phyloP scores from a whole-genome alignment of 2,329 filamentous ascomycete genomes.

The Scedosporium minutisporum region DNA sequence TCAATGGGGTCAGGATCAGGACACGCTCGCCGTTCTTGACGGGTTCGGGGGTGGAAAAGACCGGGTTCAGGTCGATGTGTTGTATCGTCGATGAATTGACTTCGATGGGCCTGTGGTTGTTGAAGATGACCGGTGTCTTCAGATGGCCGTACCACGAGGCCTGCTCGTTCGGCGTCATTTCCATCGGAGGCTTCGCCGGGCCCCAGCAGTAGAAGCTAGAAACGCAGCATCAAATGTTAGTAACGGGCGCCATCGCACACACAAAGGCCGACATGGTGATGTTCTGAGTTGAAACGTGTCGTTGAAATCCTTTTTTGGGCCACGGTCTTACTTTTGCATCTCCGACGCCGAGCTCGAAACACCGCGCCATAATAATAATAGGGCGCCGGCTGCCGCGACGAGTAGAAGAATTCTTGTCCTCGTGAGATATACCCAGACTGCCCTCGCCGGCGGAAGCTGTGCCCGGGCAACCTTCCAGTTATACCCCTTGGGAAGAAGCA shows the following conservation, averaged over 20 bases:
- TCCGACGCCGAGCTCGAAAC: conserved; percentile 71
- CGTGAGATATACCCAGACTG: conserved; percentile 60
- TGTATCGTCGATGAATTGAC: conserved; percentile 74
- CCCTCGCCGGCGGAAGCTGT: conserved; percentile 66
- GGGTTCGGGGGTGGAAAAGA: conserved; percentile 73
- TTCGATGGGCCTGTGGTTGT: conserved; percentile 80
- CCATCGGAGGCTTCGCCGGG: conserved; percentile 87
- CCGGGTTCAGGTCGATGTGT: conserved; percentile 73
- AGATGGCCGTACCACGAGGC: conserved; percentile 80
- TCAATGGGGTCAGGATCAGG: conserved; percentile 84
- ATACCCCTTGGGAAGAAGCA: conserved; percentile 86
- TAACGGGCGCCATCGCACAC: neutral
- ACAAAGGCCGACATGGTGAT: neutral
- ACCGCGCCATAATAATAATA: conserved; percentile 81
- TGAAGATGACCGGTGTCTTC: conserved; percentile 90
- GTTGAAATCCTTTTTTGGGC: neutral
- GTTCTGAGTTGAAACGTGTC: neutral
- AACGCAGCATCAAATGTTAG: conserved; percentile 1
- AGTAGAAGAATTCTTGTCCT: conserved; percentile 70
- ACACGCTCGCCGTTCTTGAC: conserved; percentile 74
- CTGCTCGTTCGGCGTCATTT: conserved; percentile 87
- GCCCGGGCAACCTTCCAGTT: conserved; percentile 87
- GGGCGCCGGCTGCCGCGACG: conserved; percentile 56
- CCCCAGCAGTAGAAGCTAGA: conserved; percentile 94
- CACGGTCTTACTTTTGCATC: conserved; percentile 69